These are phyloP conservation scores for Gaultheria prostrata DNA, from an alignment of 148 eudicot species.

Conservation along the genomic window DNA sequence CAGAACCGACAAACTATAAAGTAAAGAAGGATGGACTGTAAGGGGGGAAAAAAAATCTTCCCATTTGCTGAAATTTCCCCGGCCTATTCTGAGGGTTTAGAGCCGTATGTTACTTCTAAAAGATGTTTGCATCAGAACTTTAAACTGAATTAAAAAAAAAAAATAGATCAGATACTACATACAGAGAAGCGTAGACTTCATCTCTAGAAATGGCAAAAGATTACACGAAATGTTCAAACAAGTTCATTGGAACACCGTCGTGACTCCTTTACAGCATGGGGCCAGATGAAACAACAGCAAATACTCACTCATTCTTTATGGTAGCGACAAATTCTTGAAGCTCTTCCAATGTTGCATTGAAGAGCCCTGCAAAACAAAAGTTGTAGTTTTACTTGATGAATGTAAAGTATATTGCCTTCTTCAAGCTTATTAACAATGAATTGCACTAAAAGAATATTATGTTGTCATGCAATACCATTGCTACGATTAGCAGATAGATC, in stretches of 20 bases:
- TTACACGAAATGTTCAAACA: background rate
- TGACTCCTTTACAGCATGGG: background rate
- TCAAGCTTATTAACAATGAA: background rate
- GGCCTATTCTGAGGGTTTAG: background rate
- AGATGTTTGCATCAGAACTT: background rate
- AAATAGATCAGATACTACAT: background rate
- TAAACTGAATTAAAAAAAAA: background rate
- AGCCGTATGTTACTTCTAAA: background rate
- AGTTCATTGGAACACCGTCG: background rate
- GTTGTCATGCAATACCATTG: conserved; percentile 21
- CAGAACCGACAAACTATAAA: too few relatives aligned
- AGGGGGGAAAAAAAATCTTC: background rate
- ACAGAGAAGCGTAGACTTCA: background rate
- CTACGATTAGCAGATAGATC: conserved; percentile 13
- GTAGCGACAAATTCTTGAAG: conserved; percentile 19
- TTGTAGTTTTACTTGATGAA: background rate
- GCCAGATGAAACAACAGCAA: background rate
- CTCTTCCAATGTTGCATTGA: conserved; percentile 17
- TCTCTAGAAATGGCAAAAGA: background rate
- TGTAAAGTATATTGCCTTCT: too few relatives aligned
- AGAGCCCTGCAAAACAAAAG: conserved; percentile 23
- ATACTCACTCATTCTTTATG: conserved; percentile 13
- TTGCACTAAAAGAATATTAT: background rate
- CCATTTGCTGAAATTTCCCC: background rate
- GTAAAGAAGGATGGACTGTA: too few relatives aligned